A percentile compares a stretch with the other conserved stretches of the same genome.
These are phyloP conservation scores for Blastobotrys illinoisensis DNA, from an alignment of 1,139 yeast genomes.

Conservation along the genomic window DNA sequence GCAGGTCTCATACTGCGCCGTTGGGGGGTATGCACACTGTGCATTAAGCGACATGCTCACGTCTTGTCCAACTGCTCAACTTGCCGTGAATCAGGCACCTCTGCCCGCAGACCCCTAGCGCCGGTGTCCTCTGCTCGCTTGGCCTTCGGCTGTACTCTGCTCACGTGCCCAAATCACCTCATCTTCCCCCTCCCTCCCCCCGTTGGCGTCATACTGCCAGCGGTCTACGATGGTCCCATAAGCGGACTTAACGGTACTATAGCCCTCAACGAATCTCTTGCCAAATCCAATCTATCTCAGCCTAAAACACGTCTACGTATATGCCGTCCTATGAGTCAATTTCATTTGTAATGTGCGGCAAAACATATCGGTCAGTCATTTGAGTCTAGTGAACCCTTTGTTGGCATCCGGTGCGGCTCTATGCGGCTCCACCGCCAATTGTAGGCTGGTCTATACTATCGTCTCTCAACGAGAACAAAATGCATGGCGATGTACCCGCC, in stretches of 20 bases:
- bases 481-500: slow-evolving; percentile 74
- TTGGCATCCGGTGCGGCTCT: background rate
- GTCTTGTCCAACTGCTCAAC: background rate
- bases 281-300: no score
- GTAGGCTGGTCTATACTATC: slow-evolving; percentile 36
- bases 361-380: background rate
- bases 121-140: no score
- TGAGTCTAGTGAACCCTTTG: background rate
- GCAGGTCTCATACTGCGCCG: background rate
- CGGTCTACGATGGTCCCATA: no score
- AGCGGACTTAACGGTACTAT: no score
- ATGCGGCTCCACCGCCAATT: background rate
- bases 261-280: no score
- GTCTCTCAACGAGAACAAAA: slow-evolving; percentile 65
- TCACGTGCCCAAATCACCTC: no score
- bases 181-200: no score
- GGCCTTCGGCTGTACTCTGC: no score
- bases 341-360: background rate
- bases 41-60: no score
- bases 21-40: no score
- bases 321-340: background rate
- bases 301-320: background rate
- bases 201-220: no score
- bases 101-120: no score
- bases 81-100: background rate